Base-by-base conservation (phyloP, 305 asterid species). In the Fraxinus paxiana region DNA sequence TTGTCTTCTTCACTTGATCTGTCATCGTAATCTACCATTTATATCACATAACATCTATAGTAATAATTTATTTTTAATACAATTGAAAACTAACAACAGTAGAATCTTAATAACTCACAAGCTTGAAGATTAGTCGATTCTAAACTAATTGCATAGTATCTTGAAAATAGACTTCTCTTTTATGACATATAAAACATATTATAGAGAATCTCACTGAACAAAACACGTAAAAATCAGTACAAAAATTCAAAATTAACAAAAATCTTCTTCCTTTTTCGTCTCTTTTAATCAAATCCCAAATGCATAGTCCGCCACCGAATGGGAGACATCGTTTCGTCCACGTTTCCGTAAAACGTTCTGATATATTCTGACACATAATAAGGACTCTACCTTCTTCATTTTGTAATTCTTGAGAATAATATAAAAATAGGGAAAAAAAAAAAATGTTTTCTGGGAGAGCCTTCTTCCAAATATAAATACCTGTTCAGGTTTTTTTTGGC, bases 381-480 rank as follows among this genome's bases (percentile, higher is more conserved):
- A 3, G 3, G 30, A 28, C 30, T 28, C 65, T 2, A 5, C 67
- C 7, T 56, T 56, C 69, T 56, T 20, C 31, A 33, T 37, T 35
- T 73, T 5, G 6, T 4, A 5, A 18, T 59, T 59, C n/a, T 17
- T 59, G 10, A 5, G 7, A 22, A 61, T 18, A 20, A 22, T 20
- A 22, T 59, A 59, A 1, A 18, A 20, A 18, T 51, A 38, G 6
- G 9, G 1, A 2, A 2, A 6, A 26, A 56, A 56, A 22, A 56
- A 5, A 28, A 22, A 20, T 13, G 20, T 18, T 61, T 37, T 37
- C 12, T 48, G 6, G 48, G 34, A 34, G 6, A 46, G 6, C 35
- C 77, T 5, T 48, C 69, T 73, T 72, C 74, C 67, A 61, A 72
- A 38, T 6, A 43, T 41, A 80, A 69, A 34, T 70, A 31, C 65